Percentiles rank a stretch among this genome's conserved stretches.
phyloP scores from a whole-genome alignment of 169 alveolate genomes.

The Plasmodium gaboni region DNA sequence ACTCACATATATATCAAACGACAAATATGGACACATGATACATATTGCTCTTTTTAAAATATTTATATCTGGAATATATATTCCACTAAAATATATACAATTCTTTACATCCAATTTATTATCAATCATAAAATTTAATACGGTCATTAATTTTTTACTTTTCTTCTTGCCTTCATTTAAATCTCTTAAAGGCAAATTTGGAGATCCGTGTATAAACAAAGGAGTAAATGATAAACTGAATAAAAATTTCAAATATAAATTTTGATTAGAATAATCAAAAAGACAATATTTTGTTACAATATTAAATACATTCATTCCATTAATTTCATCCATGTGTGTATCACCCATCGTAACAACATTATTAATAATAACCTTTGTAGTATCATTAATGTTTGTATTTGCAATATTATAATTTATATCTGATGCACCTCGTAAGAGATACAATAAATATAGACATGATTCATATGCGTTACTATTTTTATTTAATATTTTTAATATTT shows the following conservation, averaged over 20 bases:
- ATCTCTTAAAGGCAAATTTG: conserved; percentile 15
- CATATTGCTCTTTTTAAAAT: conserved; percentile 11
- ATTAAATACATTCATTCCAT: conserved; percentile 13
- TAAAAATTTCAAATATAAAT: conserved; percentile 31
- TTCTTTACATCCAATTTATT: conserved; percentile 25
- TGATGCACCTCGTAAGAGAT: conserved; percentile 8
- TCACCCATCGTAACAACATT: neutral
- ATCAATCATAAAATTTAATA: conserved; percentile 12
- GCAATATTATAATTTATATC: neutral
- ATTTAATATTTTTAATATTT: conserved; percentile 10
- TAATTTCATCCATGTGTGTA: neutral
- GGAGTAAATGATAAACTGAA: conserved; percentile 36
- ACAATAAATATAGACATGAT: conserved; percentile 10
- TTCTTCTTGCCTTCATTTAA: conserved; percentile 22
- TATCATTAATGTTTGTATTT: neutral
- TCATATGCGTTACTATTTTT: conserved; percentile 29
- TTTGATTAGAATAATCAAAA: conserved; percentile 32
- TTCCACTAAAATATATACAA: conserved; percentile 41
- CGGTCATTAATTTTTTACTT: conserved; percentile 19
- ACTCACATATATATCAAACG: neutral
- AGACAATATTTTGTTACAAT: conserved; percentile 15
- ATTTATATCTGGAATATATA: conserved; percentile 7
- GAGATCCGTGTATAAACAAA: conserved; percentile 50
- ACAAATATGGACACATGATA: conserved; percentile 54
- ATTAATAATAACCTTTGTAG: neutral